A percentile compares a stretch with the other conserved stretches of the same genome.
Evolutionary conservation across 768 basidiomycete species (phyloP).

Genomic region (Amanita polypyramis): DNA sequence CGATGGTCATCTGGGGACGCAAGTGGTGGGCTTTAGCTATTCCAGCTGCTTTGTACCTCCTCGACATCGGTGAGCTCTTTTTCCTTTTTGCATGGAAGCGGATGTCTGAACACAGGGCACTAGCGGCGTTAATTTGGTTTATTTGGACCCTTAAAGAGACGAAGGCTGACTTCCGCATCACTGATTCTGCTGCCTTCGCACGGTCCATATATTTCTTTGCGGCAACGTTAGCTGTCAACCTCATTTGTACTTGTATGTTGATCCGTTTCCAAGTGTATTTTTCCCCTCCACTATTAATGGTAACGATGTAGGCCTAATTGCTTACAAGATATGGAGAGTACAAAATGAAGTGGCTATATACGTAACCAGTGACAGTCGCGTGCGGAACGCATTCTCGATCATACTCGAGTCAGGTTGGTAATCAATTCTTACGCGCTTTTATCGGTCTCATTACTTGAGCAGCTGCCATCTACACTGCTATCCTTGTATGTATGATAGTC

Average conservation of each 20-base stretch:
- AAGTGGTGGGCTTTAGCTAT: constrained; percentile 1
- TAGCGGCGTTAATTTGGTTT: constrained; percentile 2
- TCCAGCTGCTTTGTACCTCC: background rate
- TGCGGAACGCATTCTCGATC: background rate
- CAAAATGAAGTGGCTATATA: background rate
- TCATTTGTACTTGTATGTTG: constrained; percentile 1
- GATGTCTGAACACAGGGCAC: background rate
- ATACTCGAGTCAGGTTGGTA: constrained; percentile 6
- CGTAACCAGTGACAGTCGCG: background rate
- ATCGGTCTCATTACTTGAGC: background rate
- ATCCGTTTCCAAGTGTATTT: too few relatives aligned
- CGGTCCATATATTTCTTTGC: constrained; percentile 3
- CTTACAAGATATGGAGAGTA: background rate
- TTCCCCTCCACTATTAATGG: background rate
- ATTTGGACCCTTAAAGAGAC: background rate
- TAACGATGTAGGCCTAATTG: background rate
- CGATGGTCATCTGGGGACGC: constrained; percentile 2
- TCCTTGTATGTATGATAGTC: constrained; percentile 1
- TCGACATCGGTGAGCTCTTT: background rate
- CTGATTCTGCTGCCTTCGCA: background rate
- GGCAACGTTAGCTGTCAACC: constrained; percentile 4
- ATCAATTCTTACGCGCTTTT: background rate
- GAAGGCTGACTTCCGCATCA: background rate
- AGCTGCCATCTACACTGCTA: constrained; percentile 2
- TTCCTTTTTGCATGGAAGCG: background rate